Percentiles rank a stretch among this genome's conserved stretches.
phyloP scores from a whole-genome alignment of 2,329 filamentous ascomycete genomes.

The Cladorrhinum sp. region DNA sequence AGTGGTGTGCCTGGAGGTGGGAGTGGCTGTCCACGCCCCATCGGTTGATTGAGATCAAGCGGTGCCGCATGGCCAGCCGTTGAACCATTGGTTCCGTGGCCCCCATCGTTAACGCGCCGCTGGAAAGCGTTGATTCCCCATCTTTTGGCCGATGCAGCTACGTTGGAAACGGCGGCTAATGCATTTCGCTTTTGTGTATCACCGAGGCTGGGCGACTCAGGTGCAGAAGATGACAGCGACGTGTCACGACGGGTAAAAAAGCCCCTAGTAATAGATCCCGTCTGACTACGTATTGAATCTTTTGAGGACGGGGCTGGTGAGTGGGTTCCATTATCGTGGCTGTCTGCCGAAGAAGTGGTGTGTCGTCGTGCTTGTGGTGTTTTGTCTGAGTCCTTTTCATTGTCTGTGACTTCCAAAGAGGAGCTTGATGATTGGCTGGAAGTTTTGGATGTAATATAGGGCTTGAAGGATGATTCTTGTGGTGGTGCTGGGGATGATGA shows the following conservation, averaged over 20 bases:
- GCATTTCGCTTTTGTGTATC: constrained; percentile 45
- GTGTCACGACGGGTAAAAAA: constrained; percentile 27
- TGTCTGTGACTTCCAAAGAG: constrained; percentile 43
- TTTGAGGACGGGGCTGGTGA: constrained; percentile 26
- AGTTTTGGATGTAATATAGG: constrained; percentile 37
- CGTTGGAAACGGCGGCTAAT: constrained; percentile 54
- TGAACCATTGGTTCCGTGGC: background rate
- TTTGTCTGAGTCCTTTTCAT: constrained; percentile 39
- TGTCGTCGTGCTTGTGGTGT: constrained; percentile 35
- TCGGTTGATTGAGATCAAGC: constrained; percentile 60
- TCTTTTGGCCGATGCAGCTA: constrained; percentile 53
- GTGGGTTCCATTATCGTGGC: constrained; percentile 31
- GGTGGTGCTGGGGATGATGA: constrained; percentile 51
- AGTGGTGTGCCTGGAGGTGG: constrained; percentile 78
- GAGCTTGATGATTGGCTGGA: constrained; percentile 49
- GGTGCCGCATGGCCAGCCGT: constrained; percentile 24
- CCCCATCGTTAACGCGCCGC: constrained; percentile 42
- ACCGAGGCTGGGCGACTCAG: constrained; percentile 14
- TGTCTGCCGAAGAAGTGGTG: constrained; percentile 36
- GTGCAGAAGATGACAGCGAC: constrained; percentile 11
- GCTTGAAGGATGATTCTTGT: constrained; percentile 40
- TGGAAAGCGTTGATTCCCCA: constrained; percentile 59
- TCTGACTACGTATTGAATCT: constrained; percentile 22
- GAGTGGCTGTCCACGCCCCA: constrained; percentile 77
- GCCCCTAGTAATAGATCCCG: constrained; percentile 21